Percentiles rank a stretch among this genome's conserved stretches.
Evolutionary conservation across 495 filamentous ascomycete genomes (phyloP).

Genomic region (Podospora australis): DNA sequence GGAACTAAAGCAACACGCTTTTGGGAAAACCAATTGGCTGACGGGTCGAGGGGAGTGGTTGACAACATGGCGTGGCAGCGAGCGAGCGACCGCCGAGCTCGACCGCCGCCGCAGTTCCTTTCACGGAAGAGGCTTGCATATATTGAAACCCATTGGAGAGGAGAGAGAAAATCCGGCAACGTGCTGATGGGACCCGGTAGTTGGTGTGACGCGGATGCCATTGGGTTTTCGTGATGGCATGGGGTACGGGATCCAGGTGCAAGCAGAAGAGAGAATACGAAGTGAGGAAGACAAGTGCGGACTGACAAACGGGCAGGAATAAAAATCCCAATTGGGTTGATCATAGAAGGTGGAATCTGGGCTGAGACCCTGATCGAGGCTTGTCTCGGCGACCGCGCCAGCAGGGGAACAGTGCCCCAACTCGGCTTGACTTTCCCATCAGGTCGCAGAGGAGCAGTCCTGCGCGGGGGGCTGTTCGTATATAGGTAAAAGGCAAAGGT

Average conservation of each 20-base stretch:
- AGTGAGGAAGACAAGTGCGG: not conserved
- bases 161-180: not conserved
- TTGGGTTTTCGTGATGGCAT: not conserved
- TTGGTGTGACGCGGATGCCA: not conserved
- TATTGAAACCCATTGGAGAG: constrained; percentile 1
- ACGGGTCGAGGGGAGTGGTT: not conserved
- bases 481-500: not conserved
- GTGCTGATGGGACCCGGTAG: not conserved
- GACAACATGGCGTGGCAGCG: not conserved
- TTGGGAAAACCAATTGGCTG: not conserved
- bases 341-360: not conserved
- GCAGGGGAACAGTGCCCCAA: not conserved
- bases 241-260: not conserved
- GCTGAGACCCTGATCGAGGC: not conserved
- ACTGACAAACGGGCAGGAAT: too few relatives aligned
- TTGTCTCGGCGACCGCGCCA: not conserved
- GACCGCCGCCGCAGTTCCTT: not conserved
- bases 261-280: not conserved
- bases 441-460: too few relatives aligned
- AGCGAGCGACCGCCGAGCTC: not conserved
- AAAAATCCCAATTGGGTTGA: not conserved
- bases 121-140: not conserved
- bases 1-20: not conserved
- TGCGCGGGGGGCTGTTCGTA: too few relatives aligned
- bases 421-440: too few relatives aligned